Base-by-base conservation (phyloP, 352 stramenopile genomes). In the Pythium periplocum region DNA sequence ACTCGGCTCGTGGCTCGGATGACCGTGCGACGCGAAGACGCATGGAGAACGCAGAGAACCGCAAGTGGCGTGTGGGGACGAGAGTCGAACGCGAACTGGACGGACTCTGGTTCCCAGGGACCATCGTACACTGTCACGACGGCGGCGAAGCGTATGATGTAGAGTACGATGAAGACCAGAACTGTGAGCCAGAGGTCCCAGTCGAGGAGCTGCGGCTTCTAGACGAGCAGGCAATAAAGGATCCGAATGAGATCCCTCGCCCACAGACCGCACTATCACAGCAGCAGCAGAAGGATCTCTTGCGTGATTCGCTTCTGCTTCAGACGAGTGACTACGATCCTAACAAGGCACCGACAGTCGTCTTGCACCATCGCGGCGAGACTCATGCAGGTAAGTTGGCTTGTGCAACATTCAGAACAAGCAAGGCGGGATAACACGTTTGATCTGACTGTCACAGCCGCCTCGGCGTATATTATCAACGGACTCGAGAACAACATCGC, bases 401-500 rank as follows among this genome's bases (percentile, higher is more conserved):
- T 17, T n/a, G 59, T 38, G 9, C 58, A 12, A 34, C 48, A 5
- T 51, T 12, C 38, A 42, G 12, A 12, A 12, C 7, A 12, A 42
- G 38, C 7, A 45, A 51, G 17, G 30, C 30, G 3, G 17, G 6
- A 51, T 34, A 61, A 44, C 45, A 43, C 0, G 36, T 1, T 49
- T 39, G 0, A 37, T 53, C 37, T 11, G 44, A 10, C 44, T 46
- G 4, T 38, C 6, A 40, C 42, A 59, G 45, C 55, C 77, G 75
- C 73, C 31, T 74, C 68, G 3, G 78, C 78, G 6, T 90, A 88
- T 59, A 90, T 93, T 45, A 93, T 93, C 62, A 90, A 93, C 47
- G 78, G 83, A 32, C 66, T 90, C 17, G 83, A 90, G 57, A 93
- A 86, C 56, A 90, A 93, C 51, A 79, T 93, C 39, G 83, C 83